phyloP scores from a whole-genome alignment of 306 rosid species.

The Albizia julibrissin region DNA sequence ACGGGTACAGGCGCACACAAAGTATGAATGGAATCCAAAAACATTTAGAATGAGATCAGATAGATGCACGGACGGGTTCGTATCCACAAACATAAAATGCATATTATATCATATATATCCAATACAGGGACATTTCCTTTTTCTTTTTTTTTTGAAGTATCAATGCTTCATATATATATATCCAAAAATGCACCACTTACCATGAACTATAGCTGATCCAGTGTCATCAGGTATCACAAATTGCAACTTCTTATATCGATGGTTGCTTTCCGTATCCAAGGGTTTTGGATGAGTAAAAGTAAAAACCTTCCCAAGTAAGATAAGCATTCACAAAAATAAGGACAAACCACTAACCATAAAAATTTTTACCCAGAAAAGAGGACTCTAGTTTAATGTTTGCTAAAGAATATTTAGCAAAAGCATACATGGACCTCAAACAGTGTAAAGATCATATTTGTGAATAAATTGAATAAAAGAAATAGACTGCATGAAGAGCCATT shows the following conservation, averaged over 20 bases:
- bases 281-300: slow-evolving; percentile 75
- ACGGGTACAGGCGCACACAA: background rate
- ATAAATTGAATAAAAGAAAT: slow-evolving; percentile 3
- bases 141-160: background rate
- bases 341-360: slow-evolving; percentile 6
- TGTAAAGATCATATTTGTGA: background rate
- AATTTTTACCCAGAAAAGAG: slow-evolving; percentile 11
- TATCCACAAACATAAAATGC: background rate
- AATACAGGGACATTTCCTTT: background rate
- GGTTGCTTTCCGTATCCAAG: slow-evolving; percentile 55
- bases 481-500: slow-evolving; percentile 32
- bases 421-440: background rate
- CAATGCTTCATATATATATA: background rate
- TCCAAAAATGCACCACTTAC: slow-evolving; percentile 52
- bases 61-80: background rate
- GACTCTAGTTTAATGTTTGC: background rate
- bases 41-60: background rate
- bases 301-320: slow-evolving; percentile 58
- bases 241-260: slow-evolving; percentile 68
- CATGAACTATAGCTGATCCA: slow-evolving; percentile 88
- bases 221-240: slow-evolving; percentile 73
- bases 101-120: background rate
- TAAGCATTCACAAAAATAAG: slow-evolving; percentile 24
- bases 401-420: background rate
- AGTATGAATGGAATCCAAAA: background rate